Evolutionary conservation across 176 grass and related monocot genomes (phyloP), one percentile per base, ranked within the genome.

Genomic region (Poa pratensis): DNA sequence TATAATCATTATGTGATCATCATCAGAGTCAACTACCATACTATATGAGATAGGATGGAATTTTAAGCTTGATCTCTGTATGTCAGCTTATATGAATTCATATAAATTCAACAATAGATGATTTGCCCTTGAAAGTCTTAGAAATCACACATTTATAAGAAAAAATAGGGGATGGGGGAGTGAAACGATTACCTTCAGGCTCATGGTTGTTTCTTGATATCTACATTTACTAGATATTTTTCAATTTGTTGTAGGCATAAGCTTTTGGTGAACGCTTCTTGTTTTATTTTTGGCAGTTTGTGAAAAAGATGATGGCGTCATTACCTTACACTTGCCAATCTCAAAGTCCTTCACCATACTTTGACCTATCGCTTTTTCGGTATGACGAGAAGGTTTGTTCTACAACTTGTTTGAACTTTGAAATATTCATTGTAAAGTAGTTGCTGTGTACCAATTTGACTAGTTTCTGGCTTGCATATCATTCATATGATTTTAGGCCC

Each of bases 321-420:
- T 80, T 98, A 64, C 96, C 96, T 42, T 95, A 95, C 78, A 90
- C 89, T 52, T 98, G 96, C 87, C 96, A 98, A 70, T 95, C 91
- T 27, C 96, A 95, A 76, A 98, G 93, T 83, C 96, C 96, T 86
- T 98, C 96, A 55, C 96, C 96, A 23, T 98, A 95, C 72, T 95
- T 98, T 82, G 96, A 98, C 50, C 74, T 98, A 23, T 98, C 93
- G 9, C 90, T 98, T 69, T 98, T 98, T 92, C 94, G 93, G 46
- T 98, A 98, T 86, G 96, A 98, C 83, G 96, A 95, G 78, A 98
- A 98, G 96, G 96, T 98, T 75, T 69, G 87, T 50, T 52, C 83
- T 32, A 12, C 73, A 66, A 20, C 58, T 70, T 62, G 8, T 57
- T 79, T 85, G 23, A 80, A 65, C 46, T 64, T 75, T 83, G 10